Evolutionary conservation across 352 stramenopile genomes (phyloP).

Genomic region (Phytophthora tubulina): DNA sequence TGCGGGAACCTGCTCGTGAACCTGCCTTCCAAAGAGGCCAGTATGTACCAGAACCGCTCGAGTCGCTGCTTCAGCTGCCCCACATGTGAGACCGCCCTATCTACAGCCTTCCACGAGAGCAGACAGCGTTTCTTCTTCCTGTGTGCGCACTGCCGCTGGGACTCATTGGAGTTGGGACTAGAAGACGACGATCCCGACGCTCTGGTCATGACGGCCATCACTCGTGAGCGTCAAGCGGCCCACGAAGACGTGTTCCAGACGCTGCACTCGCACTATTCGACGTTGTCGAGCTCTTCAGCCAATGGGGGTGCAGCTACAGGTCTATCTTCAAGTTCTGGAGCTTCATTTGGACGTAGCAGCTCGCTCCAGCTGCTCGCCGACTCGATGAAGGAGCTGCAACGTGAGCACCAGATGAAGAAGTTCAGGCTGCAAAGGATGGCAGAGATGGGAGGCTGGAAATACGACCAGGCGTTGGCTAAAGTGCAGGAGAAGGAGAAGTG

Average conservation of each 20-base stretch:
- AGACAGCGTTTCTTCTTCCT: conserved; percentile 80
- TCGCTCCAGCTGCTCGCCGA: conserved; percentile 63
- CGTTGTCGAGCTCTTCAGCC: conserved; percentile 17
- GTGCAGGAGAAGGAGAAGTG: conserved; percentile 68
- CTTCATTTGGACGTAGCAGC: conserved; percentile 30
- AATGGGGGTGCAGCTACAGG: neutral
- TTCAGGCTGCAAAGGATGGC: conserved; percentile 66
- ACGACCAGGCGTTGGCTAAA: conserved; percentile 65
- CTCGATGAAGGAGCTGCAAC: conserved; percentile 84
- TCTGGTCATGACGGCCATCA: conserved; percentile 83
- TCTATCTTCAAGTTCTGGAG: conserved; percentile 21
- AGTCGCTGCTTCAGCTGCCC: conserved; percentile 86
- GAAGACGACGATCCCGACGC: conserved; percentile 84
- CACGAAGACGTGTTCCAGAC: conserved; percentile 84
- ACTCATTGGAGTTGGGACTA: conserved; percentile 75
- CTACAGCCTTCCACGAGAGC: conserved; percentile 73
- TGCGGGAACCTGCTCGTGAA: conserved; percentile 88
- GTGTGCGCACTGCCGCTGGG: conserved; percentile 88
- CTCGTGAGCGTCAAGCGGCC: conserved; percentile 72
- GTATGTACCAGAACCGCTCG: conserved; percentile 90
- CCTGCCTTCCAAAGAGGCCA: conserved; percentile 88
- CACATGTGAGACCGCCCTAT: conserved; percentile 67
- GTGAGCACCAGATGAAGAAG: conserved; percentile 89
- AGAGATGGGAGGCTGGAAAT: conserved; percentile 82
- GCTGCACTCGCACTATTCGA: conserved; percentile 68